Evolutionary conservation across 768 basidiomycete genomes (phyloP).

Genomic region (Tylopilus intermedius): DNA sequence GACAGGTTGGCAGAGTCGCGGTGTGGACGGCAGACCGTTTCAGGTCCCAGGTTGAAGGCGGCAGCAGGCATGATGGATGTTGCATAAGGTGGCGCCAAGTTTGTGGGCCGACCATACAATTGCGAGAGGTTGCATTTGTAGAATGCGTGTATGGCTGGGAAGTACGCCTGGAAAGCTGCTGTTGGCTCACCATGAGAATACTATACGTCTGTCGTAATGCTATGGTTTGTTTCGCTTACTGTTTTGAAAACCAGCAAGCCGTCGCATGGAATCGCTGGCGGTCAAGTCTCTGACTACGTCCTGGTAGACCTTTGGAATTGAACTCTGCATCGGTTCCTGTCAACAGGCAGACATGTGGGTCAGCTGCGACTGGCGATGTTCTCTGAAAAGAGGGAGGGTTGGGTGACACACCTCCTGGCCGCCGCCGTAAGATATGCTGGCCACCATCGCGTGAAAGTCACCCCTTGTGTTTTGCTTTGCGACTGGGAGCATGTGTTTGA

Average conservation of each 20-base stretch:
- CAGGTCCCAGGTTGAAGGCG: neutral
- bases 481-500: no score
- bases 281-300: neutral
- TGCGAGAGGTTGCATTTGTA: neutral
- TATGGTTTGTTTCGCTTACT: neutral
- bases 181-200: no score
- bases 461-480: neutral
- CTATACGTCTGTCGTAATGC: no score
- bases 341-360: no score
- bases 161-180: neutral
- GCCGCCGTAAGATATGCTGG: neutral
- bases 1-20: conserved; percentile 1
- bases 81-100: neutral
- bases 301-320: fast-evolving
- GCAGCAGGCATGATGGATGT: neutral
- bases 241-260: conserved; percentile 3
- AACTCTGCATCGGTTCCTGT: neutral
- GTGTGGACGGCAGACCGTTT: neutral
- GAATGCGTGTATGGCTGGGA: neutral
- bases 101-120: fast-evolving
- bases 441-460: neutral
- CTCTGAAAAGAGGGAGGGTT: no score
- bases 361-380: no score
- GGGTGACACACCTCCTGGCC: neutral
- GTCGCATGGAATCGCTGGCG: neutral